These are phyloP conservation scores for Phlebopus sp. DNA, from an alignment of 1,284 basidiomycete genomes.

Conservation along the genomic window DNA sequence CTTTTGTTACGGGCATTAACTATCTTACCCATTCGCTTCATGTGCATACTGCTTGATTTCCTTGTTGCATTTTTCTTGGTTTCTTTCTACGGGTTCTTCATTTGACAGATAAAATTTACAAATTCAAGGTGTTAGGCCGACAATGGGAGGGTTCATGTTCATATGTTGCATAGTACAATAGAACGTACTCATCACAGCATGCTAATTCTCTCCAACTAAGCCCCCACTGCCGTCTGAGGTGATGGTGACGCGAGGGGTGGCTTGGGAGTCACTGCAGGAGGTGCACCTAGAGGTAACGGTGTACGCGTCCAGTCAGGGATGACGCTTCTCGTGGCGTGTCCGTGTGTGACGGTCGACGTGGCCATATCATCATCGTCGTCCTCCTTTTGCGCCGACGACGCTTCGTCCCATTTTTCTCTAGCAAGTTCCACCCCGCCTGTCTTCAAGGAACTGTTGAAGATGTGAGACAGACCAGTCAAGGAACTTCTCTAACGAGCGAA, in stretches of 20 bases:
- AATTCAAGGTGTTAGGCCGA: slow-evolving; percentile 12
- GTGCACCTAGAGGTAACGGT: slow-evolving; percentile 59
- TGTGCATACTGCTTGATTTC: background rate
- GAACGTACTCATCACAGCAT: slow-evolving; percentile 7
- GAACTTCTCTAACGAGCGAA: background rate
- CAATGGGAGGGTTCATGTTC: slow-evolving; percentile 10
- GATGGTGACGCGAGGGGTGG: slow-evolving; percentile 10
- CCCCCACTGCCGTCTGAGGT: slow-evolving; percentile 30
- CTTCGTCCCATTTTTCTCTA: slow-evolving; percentile 83
- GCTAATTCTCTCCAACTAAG: slow-evolving; percentile 17
- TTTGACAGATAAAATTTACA: slow-evolving; percentile 1
- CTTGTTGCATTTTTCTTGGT: slow-evolving; percentile 3
- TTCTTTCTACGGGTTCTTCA: background rate
- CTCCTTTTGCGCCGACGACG: slow-evolving; percentile 41
- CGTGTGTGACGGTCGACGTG: slow-evolving; percentile 35
- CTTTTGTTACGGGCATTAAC: slow-evolving; percentile 10
- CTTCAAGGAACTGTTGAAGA: slow-evolving; percentile 63
- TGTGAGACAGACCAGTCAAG: background rate
- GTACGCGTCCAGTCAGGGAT: slow-evolving; percentile 80
- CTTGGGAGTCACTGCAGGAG: slow-evolving; percentile 38
- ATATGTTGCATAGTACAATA: slow-evolving; percentile 10
- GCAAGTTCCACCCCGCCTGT: slow-evolving; percentile 79
- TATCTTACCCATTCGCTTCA: background rate
- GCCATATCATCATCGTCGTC: slow-evolving; percentile 45
- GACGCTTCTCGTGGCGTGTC: slow-evolving; percentile 40